Evolutionary conservation across 441 rosid genomes (phyloP), one percentile per base, ranked within the genome.

Genomic region (Hura crepitans): DNA sequence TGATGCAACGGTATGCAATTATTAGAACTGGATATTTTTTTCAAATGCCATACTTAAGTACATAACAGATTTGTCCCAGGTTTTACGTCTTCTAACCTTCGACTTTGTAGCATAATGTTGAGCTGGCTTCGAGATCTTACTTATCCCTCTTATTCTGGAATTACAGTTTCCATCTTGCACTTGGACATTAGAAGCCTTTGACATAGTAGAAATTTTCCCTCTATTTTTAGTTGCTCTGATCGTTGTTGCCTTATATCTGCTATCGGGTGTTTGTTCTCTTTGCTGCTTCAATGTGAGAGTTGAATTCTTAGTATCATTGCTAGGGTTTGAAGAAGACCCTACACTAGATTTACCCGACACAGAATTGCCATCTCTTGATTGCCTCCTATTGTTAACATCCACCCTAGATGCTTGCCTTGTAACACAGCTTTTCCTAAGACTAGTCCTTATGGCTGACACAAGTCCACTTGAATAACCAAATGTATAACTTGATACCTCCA

Each of bases 271-370:
- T 58, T 65, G 62, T 47, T 80, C 87, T 66, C 77, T 79, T 35
- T 69, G 78, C 69, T 49, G 71, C 35, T 31, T 72, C 20, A 53
- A 71, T 35, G 56, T 25, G 75, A 35, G 37, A 55, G 60, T 58
- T 35, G 81, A 62, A 33, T 51, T 65, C 65, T 72, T 72, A 46
- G 33, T 68, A 63, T 69, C 71, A 46, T 43, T 20, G 22, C 70
- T 39, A 58, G 73, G 72, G 72, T 51, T 63, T 35, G 82, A 82
- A 70, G 90, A 83, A 28, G 90, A 84, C 50, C 83, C 89, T 46
- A 77, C 79, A 25, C 91, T 85, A 63, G 86, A 86, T 66, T 85
- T 85, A n/a, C 81, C 50, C 47, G 87, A 84, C 43, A 75, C 80
- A 77, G 88, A 83, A 67, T 78, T 74, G 31, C 58, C n/a, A 15